Base-by-base conservation (phyloP, 2,329 filamentous ascomycete species). In the Ilyonectria destructans region DNA sequence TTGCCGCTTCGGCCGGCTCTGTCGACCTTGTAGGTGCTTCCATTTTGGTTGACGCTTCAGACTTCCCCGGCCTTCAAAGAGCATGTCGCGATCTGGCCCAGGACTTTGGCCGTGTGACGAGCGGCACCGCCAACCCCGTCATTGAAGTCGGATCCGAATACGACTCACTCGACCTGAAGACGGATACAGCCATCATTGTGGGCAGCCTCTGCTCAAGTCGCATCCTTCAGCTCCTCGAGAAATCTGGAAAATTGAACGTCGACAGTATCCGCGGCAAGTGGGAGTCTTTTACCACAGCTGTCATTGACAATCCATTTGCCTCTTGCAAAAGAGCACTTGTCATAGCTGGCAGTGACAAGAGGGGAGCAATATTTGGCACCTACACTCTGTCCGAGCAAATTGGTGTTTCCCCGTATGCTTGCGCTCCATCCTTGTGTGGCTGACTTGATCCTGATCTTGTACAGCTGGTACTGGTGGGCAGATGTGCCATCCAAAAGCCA, bases 321-420 rank as follows among this genome's bases (percentile, higher is more conserved):
- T 89, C 87, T 21, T 86, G 88, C 26, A 75, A 84, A 1, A 83
- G 84, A 67, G 91, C 91, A 1, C 82, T 93, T 19, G 88, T 93
- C 1, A 90, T 94, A 77, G 90, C 88, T 35, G 91, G 90, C 12
- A 91, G 88, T 75, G 91, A 93, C 77, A 79, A 83, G 2, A 84
- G 91, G 69, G 90, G 90, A 15, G 88, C 90, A 2, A 92, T 94
- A 62, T 94, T 87, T 73, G 92, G 92, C 12, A 82, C 92, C 21
- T 94, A 94, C 80, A 90, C 91, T 70, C 79, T 93, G 2, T 55
- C 89, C 23, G 91, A 93, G 79, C 91, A 93, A 77, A 93, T 93
- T 65, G 92, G 92, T 29, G 59, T 69, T 40, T 68, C 67, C 19
- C 71, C 67, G 60, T 67, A 19, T 58, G 90, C 93, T 13, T 91